Evolutionary conservation across 352 stramenopile genomes (phyloP), one percentile per base, ranked within the genome.

Genomic region (Phytophthora boehmeriae): DNA sequence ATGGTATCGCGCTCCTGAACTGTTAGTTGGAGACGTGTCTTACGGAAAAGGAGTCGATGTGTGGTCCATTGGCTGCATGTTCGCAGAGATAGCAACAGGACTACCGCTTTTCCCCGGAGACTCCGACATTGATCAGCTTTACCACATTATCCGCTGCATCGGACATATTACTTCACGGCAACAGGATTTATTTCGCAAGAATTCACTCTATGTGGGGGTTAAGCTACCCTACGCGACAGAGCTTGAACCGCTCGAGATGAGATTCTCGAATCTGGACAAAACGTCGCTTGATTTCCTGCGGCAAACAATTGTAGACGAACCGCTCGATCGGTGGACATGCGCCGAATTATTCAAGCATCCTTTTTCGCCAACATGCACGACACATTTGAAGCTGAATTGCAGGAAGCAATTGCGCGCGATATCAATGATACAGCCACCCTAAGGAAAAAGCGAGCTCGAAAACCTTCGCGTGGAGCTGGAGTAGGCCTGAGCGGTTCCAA

Each of bases 31-130:
- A 4, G 84, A 93, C 45, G 80, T 92, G 1, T 88, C 75, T 10
- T 99, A 99, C 65, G 96, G 97, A 46, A 97, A 96, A 53, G 93
- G 92, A 6, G 97, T 99, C 30, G 97, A 99, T 59, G 93, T 99
- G 36, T 99, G 97, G 97, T 97, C 91, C 14, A 89, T 98, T 23
- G 97, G 96, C 35, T 99, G 96, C 78, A 97, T 99, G 65, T 95
- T 96, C 47, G 93, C 94, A 16, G 97, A 99, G 76, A 90, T 99
- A 39, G 98, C 98, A 63, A 91, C 98, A 2, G 96, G 97, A 0
- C 59, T 99, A 17, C 97, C 96, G 1, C 89, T 99, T 13, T 97
- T 99, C 45, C 96, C 97, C 1, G 97, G 97, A 13, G 92, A 98
- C 65, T 98, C 97, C 36, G 95, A 99, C 54, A 97, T 99, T 65